Conservation (phyloP, 495 filamentous ascomycete species). For the Penicillium tannophilum region DNA sequence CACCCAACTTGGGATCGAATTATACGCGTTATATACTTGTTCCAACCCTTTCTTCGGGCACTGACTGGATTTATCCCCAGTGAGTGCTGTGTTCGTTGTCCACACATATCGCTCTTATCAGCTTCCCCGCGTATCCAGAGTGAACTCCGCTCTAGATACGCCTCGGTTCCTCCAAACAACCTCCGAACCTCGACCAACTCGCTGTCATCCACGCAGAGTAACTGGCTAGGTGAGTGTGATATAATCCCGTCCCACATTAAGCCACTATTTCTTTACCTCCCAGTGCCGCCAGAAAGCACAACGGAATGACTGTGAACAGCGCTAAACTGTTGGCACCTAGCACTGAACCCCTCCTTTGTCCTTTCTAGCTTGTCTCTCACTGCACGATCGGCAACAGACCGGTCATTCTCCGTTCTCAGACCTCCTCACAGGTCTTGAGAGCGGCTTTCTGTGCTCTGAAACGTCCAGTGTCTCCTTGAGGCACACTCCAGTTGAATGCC, state of each 20-base stretch:
- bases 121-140: constrained; percentile 35
- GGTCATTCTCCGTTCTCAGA: constrained; percentile 40
- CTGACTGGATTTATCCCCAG: constrained; percentile 13
- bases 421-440: constrained; percentile 38
- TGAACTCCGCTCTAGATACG: constrained; percentile 29
- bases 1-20: neutral
- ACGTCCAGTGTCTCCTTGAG: constrained; percentile 34
- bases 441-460: constrained; percentile 26
- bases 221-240: neutral
- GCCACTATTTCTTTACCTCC: neutral
- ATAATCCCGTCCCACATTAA: neutral
- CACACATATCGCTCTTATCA: constrained; percentile 29
- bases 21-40: neutral
- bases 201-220: neutral
- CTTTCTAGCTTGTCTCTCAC: constrained; percentile 16
- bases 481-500: constrained; percentile 46
- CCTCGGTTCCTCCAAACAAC: neutral
- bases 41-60: constrained; percentile 2
- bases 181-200: constrained; percentile 1
- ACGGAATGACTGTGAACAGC: neutral
- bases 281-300: neutral
- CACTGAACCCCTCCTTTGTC: constrained; percentile 10
- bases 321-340: neutral
- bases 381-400: constrained; percentile 7
- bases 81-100: constrained; percentile 16